phyloP scores from a whole-genome alignment of 2,329 filamentous ascomycete species.

The Neofusicoccum sp. region DNA sequence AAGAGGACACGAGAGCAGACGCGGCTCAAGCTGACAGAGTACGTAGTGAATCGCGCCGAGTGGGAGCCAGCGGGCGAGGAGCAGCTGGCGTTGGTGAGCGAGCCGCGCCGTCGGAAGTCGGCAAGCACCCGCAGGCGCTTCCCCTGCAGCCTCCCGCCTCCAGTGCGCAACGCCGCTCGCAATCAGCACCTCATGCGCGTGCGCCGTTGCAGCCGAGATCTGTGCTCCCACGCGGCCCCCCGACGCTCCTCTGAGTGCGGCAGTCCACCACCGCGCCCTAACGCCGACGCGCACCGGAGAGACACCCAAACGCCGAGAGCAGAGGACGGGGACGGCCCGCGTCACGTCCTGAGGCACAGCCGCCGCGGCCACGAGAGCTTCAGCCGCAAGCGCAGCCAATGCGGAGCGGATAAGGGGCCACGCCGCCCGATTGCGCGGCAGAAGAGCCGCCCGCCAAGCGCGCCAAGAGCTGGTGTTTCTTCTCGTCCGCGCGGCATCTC shows the following conservation, averaged over 20 bases:
- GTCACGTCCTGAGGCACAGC: not conserved
- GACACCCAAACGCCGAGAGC: not conserved
- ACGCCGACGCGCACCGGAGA: not conserved
- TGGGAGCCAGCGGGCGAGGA: not conserved
- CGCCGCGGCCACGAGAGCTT: slow-evolving; percentile 5
- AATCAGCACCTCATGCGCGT: not conserved
- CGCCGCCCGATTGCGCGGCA: not conserved
- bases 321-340: too few relatives aligned
- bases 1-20: not conserved
- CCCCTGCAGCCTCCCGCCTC: not conserved
- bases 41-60: not conserved
- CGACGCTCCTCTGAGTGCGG: not conserved
- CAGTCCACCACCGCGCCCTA: not conserved
- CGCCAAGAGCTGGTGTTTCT: not conserved
- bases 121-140: not conserved
- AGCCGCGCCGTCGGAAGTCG: not conserved
- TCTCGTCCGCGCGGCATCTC: slow-evolving; percentile 10
- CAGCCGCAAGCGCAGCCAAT: not conserved
- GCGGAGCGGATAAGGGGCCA: not conserved
- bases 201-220: not conserved
- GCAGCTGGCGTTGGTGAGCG: not conserved
- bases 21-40: not conserved
- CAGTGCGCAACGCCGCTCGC: slow-evolving; percentile 5
- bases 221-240: not conserved
- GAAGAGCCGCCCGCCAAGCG: not conserved